Evolutionary conservation across 2,329 filamentous ascomycete species (phyloP), one percentile per base, ranked within the genome.

Genomic region (Arthroderma sp.): DNA sequence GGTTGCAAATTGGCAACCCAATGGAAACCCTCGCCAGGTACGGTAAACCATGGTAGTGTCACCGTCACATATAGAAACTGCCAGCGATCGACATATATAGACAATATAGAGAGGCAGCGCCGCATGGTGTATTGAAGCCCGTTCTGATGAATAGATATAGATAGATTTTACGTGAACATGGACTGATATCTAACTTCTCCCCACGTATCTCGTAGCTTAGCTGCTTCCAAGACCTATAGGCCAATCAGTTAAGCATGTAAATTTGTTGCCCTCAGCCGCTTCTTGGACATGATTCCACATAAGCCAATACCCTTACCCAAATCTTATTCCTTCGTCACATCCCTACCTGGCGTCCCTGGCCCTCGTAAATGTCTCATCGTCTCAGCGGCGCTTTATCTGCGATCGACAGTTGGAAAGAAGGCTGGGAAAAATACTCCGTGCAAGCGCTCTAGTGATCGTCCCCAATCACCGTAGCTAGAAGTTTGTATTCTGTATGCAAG

Each of bases 11-110:
- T 33, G 35, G 23, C 19, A 73, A 74, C 1, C 68, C 65, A 11
- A 63, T 63, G 7, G 63, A 69, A 21, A 69, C 74, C 15, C 54
- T 77, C 35, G 60, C 59, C 13, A 63, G 71, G 35, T 62, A 76
- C 25, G 74, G 74, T 2, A 54, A 59, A 33, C 33, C 60, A 19
- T 61, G 60, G 60, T 61, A 58, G 19, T 21, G 5, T 51, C 17
- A 17, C 13, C 3, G n/a, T 7, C 25, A 4, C 25, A 11, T 19
- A 19, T 5, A 19, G 13, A 25, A 11, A 9, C 9, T 25, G 9
- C 28, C 28, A 31, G 28, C 4, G 41, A 47, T 47, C 15, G 8
- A 25, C 11, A 25, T 19, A 43, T 9, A 9, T 19, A 23, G 17
- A 23, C 21, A 15, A 47, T 28, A 33, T 23, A 19, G 17, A 23